Percentiles rank a stretch among this genome's conserved stretches.
Evolutionary conservation across 495 filamentous ascomycete species (phyloP).

Genomic region (Hypoxylon fragiforme): DNA sequence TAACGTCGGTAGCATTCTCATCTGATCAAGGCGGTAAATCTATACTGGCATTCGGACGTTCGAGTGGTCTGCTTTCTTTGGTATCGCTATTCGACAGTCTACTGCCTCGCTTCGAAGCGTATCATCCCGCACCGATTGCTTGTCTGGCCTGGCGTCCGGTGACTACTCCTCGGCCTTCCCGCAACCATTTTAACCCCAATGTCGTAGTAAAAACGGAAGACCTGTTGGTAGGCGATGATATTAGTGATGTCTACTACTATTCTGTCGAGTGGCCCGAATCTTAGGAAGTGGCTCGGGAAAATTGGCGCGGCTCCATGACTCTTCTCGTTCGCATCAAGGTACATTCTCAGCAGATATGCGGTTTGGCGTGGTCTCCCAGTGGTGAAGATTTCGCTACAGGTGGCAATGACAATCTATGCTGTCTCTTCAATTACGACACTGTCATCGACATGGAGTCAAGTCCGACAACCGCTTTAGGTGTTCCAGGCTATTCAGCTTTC

Average conservation of each 20-base stretch:
- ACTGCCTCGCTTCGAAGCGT: slow-evolving; percentile 69
- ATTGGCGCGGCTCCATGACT: slow-evolving; percentile 77
- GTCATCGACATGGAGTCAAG: slow-evolving; percentile 48
- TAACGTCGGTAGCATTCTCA: slow-evolving; percentile 89
- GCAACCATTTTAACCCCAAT: slow-evolving; percentile 39
- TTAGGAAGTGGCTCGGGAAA: slow-evolving; percentile 56
- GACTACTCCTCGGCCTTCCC: slow-evolving; percentile 46
- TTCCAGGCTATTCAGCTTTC: slow-evolving; percentile 2
- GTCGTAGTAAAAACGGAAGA: slow-evolving; percentile 66
- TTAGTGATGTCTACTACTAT: slow-evolving; percentile 87
- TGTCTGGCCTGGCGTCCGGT: slow-evolving; percentile 72
- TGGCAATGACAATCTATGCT: slow-evolving; percentile 89
- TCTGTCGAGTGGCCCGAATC: slow-evolving; percentile 79
- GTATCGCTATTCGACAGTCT: slow-evolving; percentile 54
- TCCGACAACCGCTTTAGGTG: slow-evolving; percentile 2
- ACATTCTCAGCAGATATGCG: slow-evolving; percentile 90
- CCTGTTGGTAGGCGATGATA: slow-evolving; percentile 84
- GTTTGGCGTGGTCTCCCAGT: slow-evolving; percentile 82
- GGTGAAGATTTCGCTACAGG: slow-evolving; percentile 81
- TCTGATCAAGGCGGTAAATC: slow-evolving; percentile 72
- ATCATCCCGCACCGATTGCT: slow-evolving; percentile 70
- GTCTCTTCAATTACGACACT: slow-evolving; percentile 72
- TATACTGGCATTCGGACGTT: slow-evolving; percentile 84
- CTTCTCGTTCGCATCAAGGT: slow-evolving; percentile 74
- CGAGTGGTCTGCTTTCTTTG: slow-evolving; percentile 61